Base-by-base conservation (phyloP, 345 rosid genomes). In the Gossypioides kirkii region DNA sequence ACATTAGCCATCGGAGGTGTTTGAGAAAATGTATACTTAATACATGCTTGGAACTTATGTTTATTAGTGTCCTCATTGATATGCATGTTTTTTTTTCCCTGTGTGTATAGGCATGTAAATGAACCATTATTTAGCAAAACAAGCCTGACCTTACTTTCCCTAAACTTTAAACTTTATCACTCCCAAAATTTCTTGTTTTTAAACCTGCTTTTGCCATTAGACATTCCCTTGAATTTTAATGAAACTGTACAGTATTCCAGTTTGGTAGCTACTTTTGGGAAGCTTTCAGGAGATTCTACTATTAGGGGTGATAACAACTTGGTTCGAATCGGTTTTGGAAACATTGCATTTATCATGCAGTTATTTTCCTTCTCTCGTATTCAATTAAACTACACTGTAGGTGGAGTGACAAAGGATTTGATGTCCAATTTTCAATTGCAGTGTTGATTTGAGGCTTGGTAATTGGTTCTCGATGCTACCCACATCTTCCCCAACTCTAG, bases 1-100 rank as follows among this genome's bases (percentile, higher is more conserved):
- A 87, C 56, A 49, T 28, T 28, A 61, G 18, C 41, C 7, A 61
- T 61, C 42, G 17, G 17, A 32, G 42, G 22, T 61, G 16, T 32
- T 17, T 28, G 65, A 61, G 43, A 3, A 28, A 32, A 28, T 28
- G 20, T 61, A 20, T 16, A 36, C 41, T 8, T 60, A n/a, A 54
- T 49, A 18, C 20, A 18, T 54, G 23, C 11, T 7, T 18, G 42
- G 65, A 16, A 8, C 18, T 32, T 61, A 61, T 61, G 43, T 14
- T 36, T 61, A 20, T 55, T 55, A 20, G 26, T 22, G 28, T 55
- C 61, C 61, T 55, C 14, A 55, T 55, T 10, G 28, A 20, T 55
- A 22, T 55, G 23, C 28, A 55, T 20, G 13, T 54, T 0, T 0
- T 5, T 32, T 5, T 32, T 5, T 54, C 8, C 10, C 22, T 55